Base-by-base conservation (phyloP, 2,329 filamentous ascomycete genomes). In the Colletotrichum sidae region DNA sequence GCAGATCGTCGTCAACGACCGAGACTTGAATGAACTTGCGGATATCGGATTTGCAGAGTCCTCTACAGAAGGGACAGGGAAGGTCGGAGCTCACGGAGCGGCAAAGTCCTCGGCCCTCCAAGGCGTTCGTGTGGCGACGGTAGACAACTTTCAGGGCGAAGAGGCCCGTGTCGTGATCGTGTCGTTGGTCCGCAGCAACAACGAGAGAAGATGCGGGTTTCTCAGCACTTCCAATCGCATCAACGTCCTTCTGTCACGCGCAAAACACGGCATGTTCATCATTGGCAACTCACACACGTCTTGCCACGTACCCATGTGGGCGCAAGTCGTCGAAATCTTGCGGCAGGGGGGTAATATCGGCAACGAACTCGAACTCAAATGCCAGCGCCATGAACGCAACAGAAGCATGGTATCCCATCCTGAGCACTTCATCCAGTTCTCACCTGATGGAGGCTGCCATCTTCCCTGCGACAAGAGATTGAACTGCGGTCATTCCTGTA, bases 131-230 rank as follows among this genome's bases (percentile, higher is more conserved):
- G 74, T 90, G 0, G 88, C 90, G 0, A 93, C 89, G 0, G 84
- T 93, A 0, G 90, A 92, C 73, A 94, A 93, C 68, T 94, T 92
- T 60, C 90, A 94, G 70, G 92, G 91, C 0, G 91, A 94, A 71
- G 91, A 94, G 70, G 88, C 88, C 2, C 89, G 92, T 55, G 79
- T 94, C 8, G 81, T 94, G 0, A 79, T 94, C 3, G 79, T 94
- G 0, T 92, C 89, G 0, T 78, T 94, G 0, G 90, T 93, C 0
- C 84, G 92, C 45, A 92, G 90, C 76, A 94, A 94, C 69, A 67
- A 74, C 0, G 70, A 83, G 8, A 78, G 76, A 8, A 85, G 83
- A 6, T 84, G 84, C 15, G 92, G 91, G 0, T 94, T 94, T 65
- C 78, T 94, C 1, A 84, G 78, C 34, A 89, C 88, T 0, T 78